Evolutionary conservation across 768 basidiomycete genomes (phyloP), one percentile per base, ranked within the genome.

Genomic region (Suillus luteus): DNA sequence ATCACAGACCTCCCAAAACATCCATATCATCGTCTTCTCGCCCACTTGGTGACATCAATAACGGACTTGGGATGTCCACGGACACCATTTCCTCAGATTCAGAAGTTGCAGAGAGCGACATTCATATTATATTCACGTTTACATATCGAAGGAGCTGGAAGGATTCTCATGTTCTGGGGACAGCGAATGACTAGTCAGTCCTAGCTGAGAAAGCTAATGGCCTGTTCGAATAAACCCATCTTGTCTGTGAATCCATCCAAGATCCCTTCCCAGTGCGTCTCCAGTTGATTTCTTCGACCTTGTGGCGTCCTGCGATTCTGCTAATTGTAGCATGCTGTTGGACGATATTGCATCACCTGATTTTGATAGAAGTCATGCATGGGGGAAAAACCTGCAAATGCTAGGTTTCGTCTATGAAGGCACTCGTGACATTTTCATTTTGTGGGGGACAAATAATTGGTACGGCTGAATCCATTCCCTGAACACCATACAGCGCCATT

Each of bases 11-110:
- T 67, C 14, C 33, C 66, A 19, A n/a, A 49, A n/a, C 41, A 51
- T 62, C 17, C 44, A 52, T 5, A 52, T 64, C 48, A 17, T 64
- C 24, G 17, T 67, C 66, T 27, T 51, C 66, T 49, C 48, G 66
- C 37, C 52, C 44, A 5, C 66, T 67, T 15, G 19, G 14, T 8
- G 64, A 65, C 58, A 62, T 63, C n/a, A 6, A 59, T 11, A 14
- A 6, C 19, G 46, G 38, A n/a, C 11, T 60, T 11, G 37, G 19
- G 41, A 41, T 44, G 9, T 59, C 41, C 24, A 19, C 31, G 59
- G 24, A 60, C 24, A 24, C 27, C 15, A 48, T 48, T 27, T 8
- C 41, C n/a, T n/a, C n/a, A n/a, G n/a, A n/a, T 7, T 15, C 15
- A 51, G 15, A 8, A 3, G 14, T 8, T 5, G 31, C 40, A 2